Evolutionary conservation across 2,329 filamentous ascomycete genomes (phyloP), one percentile per base, ranked within the genome.

Genomic region (Diaporthe capsici): DNA sequence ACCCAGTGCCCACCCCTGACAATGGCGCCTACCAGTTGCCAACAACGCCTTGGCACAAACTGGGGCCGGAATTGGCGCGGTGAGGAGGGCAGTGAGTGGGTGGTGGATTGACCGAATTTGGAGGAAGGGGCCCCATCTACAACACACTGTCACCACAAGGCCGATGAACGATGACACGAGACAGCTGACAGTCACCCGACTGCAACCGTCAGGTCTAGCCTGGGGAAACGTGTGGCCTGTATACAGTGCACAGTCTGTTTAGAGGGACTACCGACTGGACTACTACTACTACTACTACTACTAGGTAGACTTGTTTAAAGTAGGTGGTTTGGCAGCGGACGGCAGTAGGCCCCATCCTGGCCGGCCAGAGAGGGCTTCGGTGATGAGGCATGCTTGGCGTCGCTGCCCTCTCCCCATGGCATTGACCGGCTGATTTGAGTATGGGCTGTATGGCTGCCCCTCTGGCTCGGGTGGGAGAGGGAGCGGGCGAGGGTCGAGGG

Each of bases 301-400:
- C 55, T 37, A 58, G 55, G 55, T 58, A 58, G 55, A 34, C 31
- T 28, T 37, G 37, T 39, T 39, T 13, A 39, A 39, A 28, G 55
- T 58, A 58, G 31, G 55, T 28, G 55, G 55, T 58, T 58, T 63
- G 58, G n/a, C 57, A 63, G 58, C 42, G 37, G 37, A 44, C 37
- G 58, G 58, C 37, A 44, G 58, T 44, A 63, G 58, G 58, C 58
- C 51, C 37, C 37, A 44, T 44, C 58, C n/a, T 42, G 58, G 58
- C 63, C 22, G 44, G 44, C 63, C 44, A 67, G 20, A 67, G 25
- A 51, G 20, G 28, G 63, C 31, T 67, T 67, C 63, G 63, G 44
- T 67, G 63, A 67, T 67, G 63, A 68, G 63, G 63, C 63, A 68
- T 68, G 63, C 63, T 68, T 68, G 63, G 63, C 63, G 63, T 49